A percentile compares a stretch with the other conserved stretches of the same genome.
phyloP scores from a whole-genome alignment of 441 rosid genomes.

The Metrosideros polymorpha region DNA sequence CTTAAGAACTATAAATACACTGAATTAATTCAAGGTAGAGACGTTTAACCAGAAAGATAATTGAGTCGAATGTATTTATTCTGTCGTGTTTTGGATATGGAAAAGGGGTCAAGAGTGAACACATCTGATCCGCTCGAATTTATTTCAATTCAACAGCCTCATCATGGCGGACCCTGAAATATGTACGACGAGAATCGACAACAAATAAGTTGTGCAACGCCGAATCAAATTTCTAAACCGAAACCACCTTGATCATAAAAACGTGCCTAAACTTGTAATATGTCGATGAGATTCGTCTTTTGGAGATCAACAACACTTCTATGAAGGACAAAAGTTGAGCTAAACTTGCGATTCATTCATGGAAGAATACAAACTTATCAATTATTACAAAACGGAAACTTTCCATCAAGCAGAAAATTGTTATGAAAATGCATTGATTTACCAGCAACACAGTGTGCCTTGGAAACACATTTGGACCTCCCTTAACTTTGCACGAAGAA shows the following conservation, averaged over 20 bases:
- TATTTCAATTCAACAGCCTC: not conserved
- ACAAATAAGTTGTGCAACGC: not conserved
- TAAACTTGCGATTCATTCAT: not conserved
- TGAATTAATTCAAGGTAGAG: too few relatives aligned
- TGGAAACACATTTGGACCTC: not conserved
- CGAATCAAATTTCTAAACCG: not conserved
- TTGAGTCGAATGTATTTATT: too few relatives aligned
- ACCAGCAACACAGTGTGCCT: not conserved
- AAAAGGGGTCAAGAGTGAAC: too few relatives aligned
- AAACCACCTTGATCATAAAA: not conserved
- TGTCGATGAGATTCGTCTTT: not conserved
- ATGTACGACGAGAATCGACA: not conserved
- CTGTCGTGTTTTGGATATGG: too few relatives aligned
- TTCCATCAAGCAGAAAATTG: not conserved
- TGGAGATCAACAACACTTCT: not conserved
- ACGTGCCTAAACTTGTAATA: too few relatives aligned
- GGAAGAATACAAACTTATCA: not conserved
- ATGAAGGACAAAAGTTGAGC: not conserved
- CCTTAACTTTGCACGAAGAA: not conserved
- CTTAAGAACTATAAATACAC: too few relatives aligned
- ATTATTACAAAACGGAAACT: not conserved
- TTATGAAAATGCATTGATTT: not conserved
- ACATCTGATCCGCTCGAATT: too few relatives aligned
- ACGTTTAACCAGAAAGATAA: too few relatives aligned
- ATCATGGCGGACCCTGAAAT: not conserved